Evolutionary conservation across 306 rosid genomes (phyloP), one percentile per base, ranked within the genome.

Genomic region (Castanea sativa): DNA sequence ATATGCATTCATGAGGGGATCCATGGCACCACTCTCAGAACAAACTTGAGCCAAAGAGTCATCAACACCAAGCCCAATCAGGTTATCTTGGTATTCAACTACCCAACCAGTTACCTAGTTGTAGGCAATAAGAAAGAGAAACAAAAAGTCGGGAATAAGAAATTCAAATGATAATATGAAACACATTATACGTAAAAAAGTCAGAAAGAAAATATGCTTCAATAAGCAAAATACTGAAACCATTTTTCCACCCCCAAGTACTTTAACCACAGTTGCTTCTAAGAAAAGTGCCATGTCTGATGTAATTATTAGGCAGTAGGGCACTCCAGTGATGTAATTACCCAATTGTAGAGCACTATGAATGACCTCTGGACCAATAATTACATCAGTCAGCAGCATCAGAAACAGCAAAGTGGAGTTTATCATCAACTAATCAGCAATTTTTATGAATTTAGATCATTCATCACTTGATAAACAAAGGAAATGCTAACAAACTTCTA

Each of bases 1-100:
- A 83, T 95, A 95, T 1, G 99, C 89, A 75, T 95, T 93, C 99
- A 95, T 91, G 33, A 95, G 92, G 75, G 99, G 98, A 83, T 95
- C 99, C 99, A 95, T 91, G 76, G 99, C 89, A 87, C 99, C 99
- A 81, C 99, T 90, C 89, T 95, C 99, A 35, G 98, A 92, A 84
- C 99, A 95, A 56, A 95, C 98, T 89, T 95, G 99, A 75, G 99
- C 96, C 59, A 95, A 86, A 81, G 97, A 85, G 71, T 93, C 99
- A 15, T 95, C 99, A 60, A 95, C 99, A 53, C 98, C 99, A 19
- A 92, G 94, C 74, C 93, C 98, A 84, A 95, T 89, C 79, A 95
- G 83, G 83, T 88, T 88, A 23, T 91, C 98, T 91, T 95, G 99
- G 90, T 87, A 93, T 87, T 95, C 99, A 81, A 93, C 97, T 43